A percentile compares a stretch with the other conserved stretches of the same genome.
These are phyloP conservation scores for Plicaturopsis crispa DNA, from an alignment of 768 basidiomycete species.

Conservation along the genomic window DNA sequence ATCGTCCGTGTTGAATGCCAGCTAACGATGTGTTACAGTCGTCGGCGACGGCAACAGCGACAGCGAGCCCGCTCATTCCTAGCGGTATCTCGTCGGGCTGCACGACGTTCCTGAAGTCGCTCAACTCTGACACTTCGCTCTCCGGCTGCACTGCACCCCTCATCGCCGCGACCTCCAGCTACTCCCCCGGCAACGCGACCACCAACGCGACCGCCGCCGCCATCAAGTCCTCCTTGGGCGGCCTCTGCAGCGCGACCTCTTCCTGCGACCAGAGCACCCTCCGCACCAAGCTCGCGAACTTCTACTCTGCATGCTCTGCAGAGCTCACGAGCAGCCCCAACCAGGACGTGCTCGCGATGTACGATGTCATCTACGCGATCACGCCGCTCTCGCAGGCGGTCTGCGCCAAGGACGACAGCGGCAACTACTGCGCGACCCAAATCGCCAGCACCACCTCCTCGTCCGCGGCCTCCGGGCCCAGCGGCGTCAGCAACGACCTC, in stretches of 20 bases:
- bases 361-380: slow-evolving; percentile 77
- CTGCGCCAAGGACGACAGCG: slow-evolving; percentile 69
- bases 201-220: slow-evolving; percentile 30
- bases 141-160: slow-evolving; percentile 56
- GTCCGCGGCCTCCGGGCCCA: slow-evolving; percentile 10
- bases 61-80: slow-evolving; percentile 57
- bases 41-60: slow-evolving; percentile 15
- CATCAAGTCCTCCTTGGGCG: slow-evolving; percentile 44
- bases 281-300: slow-evolving; percentile 53
- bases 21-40: slow-evolving; percentile 7
- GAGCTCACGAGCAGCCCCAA: slow-evolving; percentile 58
- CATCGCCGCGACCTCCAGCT: slow-evolving; percentile 49
- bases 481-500: slow-evolving; percentile 3
- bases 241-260: slow-evolving; percentile 42
- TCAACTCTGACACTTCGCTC: slow-evolving; percentile 58
- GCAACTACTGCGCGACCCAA: slow-evolving; percentile 60
- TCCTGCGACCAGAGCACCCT: slow-evolving; percentile 54
- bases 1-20: background rate
- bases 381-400: slow-evolving; percentile 57
- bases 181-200: slow-evolving; percentile 37
- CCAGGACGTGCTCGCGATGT: slow-evolving; percentile 47
- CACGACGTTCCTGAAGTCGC: slow-evolving; percentile 43
- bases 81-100: slow-evolving; percentile 49
- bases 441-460: slow-evolving; percentile 26
- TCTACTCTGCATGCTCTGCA: slow-evolving; percentile 59